A percentile compares a stretch with the other conserved stretches of the same genome.
Conservation (phyloP, 2,329 filamentous ascomycete species). For the Epichloe hybrida region DNA sequence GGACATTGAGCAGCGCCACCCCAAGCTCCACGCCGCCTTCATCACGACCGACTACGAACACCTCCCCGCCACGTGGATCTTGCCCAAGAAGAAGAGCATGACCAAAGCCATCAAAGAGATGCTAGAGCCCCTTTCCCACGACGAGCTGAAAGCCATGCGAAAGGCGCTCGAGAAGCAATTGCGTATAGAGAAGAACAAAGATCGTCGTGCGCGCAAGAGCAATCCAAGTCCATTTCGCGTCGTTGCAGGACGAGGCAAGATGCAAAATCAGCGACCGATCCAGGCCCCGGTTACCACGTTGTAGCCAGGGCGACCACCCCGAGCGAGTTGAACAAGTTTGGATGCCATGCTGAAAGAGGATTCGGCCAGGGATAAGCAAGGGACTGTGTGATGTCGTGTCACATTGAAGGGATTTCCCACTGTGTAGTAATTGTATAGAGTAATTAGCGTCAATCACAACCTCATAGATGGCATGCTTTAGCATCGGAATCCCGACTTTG, state of each 20-base stretch:
- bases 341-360: slow-evolving; percentile 2
- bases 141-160: slow-evolving; percentile 16
- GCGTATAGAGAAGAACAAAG: background rate
- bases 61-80: slow-evolving; percentile 14
- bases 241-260: background rate
- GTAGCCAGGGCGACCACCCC: slow-evolving; percentile 1
- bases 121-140: slow-evolving; percentile 16
- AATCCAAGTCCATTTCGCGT: slow-evolving; percentile 5
- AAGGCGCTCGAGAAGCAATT: slow-evolving; percentile 10
- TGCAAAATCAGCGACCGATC: background rate
- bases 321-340: slow-evolving; percentile 1
- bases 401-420: background rate
- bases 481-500: too few species aligned
- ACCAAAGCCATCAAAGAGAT: slow-evolving; percentile 16
- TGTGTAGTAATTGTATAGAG: background rate
- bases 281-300: background rate
- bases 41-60: slow-evolving; percentile 18
- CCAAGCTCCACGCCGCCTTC: slow-evolving; percentile 28
- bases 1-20: slow-evolving; percentile 26
- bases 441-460: too few species aligned
- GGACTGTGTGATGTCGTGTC: background rate
- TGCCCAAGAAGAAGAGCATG: slow-evolving; percentile 13
- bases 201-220: background rate
- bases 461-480: too few species aligned
- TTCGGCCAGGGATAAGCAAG: background rate